Percentiles rank a stretch among this genome's conserved stretches.
Conservation (phyloP, 1,284 basidiomycete species). For the Cutaneotrichosporon cyanovorans region DNA sequence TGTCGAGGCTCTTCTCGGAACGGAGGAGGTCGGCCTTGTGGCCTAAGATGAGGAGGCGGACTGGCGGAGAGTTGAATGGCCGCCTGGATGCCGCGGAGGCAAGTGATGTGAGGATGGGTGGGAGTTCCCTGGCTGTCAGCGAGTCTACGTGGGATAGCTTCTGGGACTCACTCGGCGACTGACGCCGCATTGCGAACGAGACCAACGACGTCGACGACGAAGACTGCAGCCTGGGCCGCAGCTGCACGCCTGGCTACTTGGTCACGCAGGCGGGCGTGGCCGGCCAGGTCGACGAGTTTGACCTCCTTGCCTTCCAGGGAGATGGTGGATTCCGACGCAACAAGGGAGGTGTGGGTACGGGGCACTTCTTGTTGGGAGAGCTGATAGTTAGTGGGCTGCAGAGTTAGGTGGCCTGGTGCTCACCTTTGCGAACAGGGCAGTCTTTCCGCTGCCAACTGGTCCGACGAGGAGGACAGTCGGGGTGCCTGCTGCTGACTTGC, state of each 20-base stretch:
- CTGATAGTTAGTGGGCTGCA: no score
- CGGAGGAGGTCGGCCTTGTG: constrained; percentile 42
- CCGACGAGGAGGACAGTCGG: constrained; percentile 36
- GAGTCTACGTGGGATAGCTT: background rate
- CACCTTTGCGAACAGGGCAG: constrained; percentile 40
- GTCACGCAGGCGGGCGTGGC: constrained; percentile 43
- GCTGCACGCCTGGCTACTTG: constrained; percentile 27
- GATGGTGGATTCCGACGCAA: constrained; percentile 27
- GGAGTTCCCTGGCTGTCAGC: constrained; percentile 29
- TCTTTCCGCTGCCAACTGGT: constrained; percentile 40
- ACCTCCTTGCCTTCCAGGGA: constrained; percentile 25
- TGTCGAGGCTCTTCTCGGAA: constrained; percentile 18
- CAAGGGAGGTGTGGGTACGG: constrained; percentile 39
- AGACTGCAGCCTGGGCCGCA: constrained; percentile 33
- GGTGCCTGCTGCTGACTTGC: constrained; percentile 16
- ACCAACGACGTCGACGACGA: constrained; percentile 39
- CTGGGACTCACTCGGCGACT: constrained; percentile 40
- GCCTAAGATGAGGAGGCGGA: constrained; percentile 37
- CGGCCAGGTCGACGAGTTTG: constrained; percentile 39
- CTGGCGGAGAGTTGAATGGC: constrained; percentile 17
- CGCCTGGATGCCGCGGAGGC: constrained; percentile 19
- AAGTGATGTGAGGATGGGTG: constrained; percentile 36
- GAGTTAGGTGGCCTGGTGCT: constrained; percentile 1
- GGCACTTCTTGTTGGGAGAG: constrained; percentile 31
- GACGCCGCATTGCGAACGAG: constrained; percentile 33